These are phyloP conservation scores for Stemphylium beticola DNA, from an alignment of 2,329 filamentous ascomycete genomes.

Conservation along the genomic window DNA sequence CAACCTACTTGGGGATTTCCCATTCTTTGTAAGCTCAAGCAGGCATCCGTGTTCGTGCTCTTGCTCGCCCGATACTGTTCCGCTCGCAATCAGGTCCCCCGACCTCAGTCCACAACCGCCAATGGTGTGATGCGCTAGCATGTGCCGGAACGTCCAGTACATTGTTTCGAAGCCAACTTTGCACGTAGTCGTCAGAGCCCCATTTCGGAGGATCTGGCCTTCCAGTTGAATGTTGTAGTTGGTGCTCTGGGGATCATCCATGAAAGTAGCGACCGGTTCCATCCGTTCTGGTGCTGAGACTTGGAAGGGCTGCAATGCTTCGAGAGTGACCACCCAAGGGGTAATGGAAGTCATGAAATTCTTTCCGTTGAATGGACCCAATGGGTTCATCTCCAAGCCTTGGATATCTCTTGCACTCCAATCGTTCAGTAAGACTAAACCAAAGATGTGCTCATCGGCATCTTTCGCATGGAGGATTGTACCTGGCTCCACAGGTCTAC, in stretches of 20 bases:
- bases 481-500: conserved; percentile 50
- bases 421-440: conserved; percentile 67
- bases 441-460: conserved; percentile 64
- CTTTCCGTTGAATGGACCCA: conserved; percentile 68
- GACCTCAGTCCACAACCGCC: conserved; percentile 52
- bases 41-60: conserved; percentile 51
- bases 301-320: conserved; percentile 57
- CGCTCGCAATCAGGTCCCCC: conserved; percentile 54
- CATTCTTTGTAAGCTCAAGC: conserved; percentile 51
- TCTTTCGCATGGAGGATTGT: conserved; percentile 49
- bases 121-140: conserved; percentile 53
- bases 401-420: conserved; percentile 70
- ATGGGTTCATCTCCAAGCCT: conserved; percentile 64
- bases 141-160: conserved; percentile 56
- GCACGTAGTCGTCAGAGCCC: conserved; percentile 28
- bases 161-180: conserved; percentile 47
- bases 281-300: conserved; percentile 29
- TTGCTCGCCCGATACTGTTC: conserved; percentile 52
- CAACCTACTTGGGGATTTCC: conserved; percentile 36
- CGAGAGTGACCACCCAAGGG: conserved; percentile 67
- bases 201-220: conserved; percentile 29
- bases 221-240: conserved; percentile 37
- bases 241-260: conserved; percentile 29
- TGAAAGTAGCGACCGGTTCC: conserved; percentile 29
- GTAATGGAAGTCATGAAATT: conserved; percentile 65